Evolutionary conservation across 441 rosid species (phyloP).

Genomic region (Daphne laureola): DNA sequence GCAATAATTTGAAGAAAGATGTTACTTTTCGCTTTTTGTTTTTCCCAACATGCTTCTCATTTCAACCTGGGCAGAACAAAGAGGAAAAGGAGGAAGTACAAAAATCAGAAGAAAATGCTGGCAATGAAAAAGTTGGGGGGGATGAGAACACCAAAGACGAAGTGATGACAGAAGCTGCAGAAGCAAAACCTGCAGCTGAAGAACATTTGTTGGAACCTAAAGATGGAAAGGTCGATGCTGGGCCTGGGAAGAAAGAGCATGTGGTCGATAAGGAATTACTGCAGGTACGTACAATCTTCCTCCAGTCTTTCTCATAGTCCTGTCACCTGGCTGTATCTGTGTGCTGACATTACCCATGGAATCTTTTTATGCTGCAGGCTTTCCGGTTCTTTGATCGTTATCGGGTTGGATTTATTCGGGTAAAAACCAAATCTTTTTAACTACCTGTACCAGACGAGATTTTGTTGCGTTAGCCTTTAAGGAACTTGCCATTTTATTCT

Average conservation of each 20-base stretch:
- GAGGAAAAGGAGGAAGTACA: slow-evolving; percentile 26
- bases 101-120: slow-evolving; percentile 22
- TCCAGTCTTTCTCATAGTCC: not conserved
- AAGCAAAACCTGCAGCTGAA: slow-evolving; percentile 28
- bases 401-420: slow-evolving; percentile 81
- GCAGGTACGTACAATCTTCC: slow-evolving; percentile 59
- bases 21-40: not conserved
- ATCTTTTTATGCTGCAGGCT: slow-evolving; percentile 45
- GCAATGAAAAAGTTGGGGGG: slow-evolving; percentile 27
- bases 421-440: slow-evolving; percentile 18
- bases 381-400: slow-evolving; percentile 93
- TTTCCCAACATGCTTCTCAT: slow-evolving; percentile 3
- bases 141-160: slow-evolving; percentile 28
- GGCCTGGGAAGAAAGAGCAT: slow-evolving; percentile 33
- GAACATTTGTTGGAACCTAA: slow-evolving; percentile 21
- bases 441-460: not conserved
- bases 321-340: slow-evolving; percentile 1
- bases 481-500: slow-evolving; percentile 6
- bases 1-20: not conserved
- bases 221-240: slow-evolving; percentile 28
- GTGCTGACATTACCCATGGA: not conserved
- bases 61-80: slow-evolving; percentile 30
- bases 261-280: slow-evolving; percentile 66
- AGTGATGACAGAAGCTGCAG: slow-evolving; percentile 26
- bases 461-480: no score